Percentiles rank a stretch among this genome's conserved stretches.
These are phyloP conservation scores for Euclidium syriacum DNA, from an alignment of 345 rosid genomes.

Conservation along the genomic window DNA sequence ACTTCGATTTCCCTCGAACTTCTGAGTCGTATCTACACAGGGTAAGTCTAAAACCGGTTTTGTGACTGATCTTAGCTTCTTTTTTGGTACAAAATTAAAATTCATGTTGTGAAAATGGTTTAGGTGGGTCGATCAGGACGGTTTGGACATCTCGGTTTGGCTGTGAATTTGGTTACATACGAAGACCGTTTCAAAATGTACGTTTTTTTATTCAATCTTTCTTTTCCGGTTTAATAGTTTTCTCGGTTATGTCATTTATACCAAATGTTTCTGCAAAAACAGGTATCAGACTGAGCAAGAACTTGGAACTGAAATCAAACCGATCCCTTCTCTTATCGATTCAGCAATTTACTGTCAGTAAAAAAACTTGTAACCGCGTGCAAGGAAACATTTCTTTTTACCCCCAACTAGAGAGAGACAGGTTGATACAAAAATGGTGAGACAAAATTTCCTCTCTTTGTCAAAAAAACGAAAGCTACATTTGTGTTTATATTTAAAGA, in stretches of 20 bases:
- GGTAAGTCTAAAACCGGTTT: constrained; percentile 40
- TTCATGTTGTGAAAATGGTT: background rate
- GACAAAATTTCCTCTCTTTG: background rate
- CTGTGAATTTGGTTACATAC: constrained; percentile 96
- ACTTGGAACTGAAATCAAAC: constrained; percentile 98
- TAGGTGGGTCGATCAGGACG: constrained; percentile 99
- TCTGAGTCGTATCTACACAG: constrained; percentile 98
- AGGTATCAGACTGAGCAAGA: constrained; percentile 99
- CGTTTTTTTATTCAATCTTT: background rate
- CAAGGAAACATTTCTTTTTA: constrained; percentile 10
- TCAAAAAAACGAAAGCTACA: background rate
- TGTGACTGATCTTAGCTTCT: background rate
- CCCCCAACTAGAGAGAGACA: background rate
- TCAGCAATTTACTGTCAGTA: constrained; percentile 88
- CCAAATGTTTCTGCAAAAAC: constrained; percentile 17
- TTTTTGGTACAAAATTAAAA: too few species aligned
- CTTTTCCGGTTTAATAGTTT: background rate
- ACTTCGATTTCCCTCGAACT: constrained; percentile 96
- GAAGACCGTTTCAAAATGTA: constrained; percentile 99
- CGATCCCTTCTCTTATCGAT: constrained; percentile 95
- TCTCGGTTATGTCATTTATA: constrained; percentile 1
- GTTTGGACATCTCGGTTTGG: constrained; percentile 99
- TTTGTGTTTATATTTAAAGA: background rate
- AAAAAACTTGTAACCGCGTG: constrained; percentile 18
- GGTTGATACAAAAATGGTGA: constrained; percentile 19